Evolutionary conservation across 495 filamentous ascomycete species (phyloP), one percentile per base, ranked within the genome.

Genomic region (Talaromyces borbonicus): DNA sequence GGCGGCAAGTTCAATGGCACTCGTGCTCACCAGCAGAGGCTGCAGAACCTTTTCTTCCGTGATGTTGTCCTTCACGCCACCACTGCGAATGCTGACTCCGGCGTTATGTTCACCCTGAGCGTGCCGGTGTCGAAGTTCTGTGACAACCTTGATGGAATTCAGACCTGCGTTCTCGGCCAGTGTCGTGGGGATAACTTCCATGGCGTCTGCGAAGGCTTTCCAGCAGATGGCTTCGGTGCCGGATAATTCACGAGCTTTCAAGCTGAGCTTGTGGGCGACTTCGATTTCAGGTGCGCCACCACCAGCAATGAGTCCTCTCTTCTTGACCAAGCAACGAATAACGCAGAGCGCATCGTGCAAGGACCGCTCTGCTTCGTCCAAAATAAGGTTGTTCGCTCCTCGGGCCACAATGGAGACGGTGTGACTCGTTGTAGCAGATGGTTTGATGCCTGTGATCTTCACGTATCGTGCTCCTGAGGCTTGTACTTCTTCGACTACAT

Each of bases 81-180:
- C 90, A 59, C 83, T 87, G 75, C 92, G 87, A 67, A 98, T 97
- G 65, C 88, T 95, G 18, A 98, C 88, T 46, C 92, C 92, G 14
- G 92, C 90, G 53, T 94, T 93, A 72, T 83, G 83, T 77, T 97
- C 88, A 41, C 90, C 93, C 61, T 85, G 79, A 49, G 88, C 92
- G 62, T 98, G 92, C 52, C 87, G 76, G 66, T 95, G 87, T 56
- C 93, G 77, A 62, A 98, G 67, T 49, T 95, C 93, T 27, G 92
- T 98, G n/a, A 98, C 92, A 12, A 98, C 93, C 66, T 90, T 93
- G 74, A 98, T 97, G 57, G 83, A 86, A 72, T 96, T 97, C 46
- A 98, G 74, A 26, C 92, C 92, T 0, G 92, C 92, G 54, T 98
- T 98, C 71, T 98, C 92, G 2, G 92, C 92, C 35, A 98, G 77